These are phyloP conservation scores for Kwoniella shandongensis DNA, from an alignment of 768 basidiomycete species.

Conservation along the genomic window DNA sequence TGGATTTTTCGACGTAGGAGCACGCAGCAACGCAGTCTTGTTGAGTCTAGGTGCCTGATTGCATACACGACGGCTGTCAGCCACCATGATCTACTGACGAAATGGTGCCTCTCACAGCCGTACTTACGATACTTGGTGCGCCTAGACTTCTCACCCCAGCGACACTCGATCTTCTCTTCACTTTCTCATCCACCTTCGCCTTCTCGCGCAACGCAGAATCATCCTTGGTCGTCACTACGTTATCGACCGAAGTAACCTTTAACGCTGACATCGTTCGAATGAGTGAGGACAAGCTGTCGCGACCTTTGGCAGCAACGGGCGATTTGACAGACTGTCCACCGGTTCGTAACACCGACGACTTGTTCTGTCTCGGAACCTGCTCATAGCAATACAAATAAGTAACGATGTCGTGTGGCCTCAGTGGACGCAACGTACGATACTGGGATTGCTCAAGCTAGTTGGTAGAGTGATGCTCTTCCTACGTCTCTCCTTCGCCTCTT, in stretches of 20 bases:
- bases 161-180: conserved; percentile 16
- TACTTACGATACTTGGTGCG: conserved; percentile 34
- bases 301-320: too few species aligned
- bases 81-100: not conserved
- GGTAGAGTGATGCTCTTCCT: not conserved
- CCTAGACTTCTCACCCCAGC: conserved; percentile 31
- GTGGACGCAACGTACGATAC: not conserved
- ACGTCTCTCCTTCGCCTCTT: conserved; percentile 9
- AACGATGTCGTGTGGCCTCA: too few species aligned
- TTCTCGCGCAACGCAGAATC: not conserved
- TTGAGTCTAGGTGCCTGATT: conserved; percentile 33
- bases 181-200: conserved; percentile 4
- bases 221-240: not conserved
- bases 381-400: too few species aligned
- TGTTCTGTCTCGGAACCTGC: conserved; percentile 3
- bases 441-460: not conserved
- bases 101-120: too few species aligned
- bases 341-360: conserved; percentile 8
- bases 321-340: conserved; percentile 3
- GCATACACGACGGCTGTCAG: not conserved
- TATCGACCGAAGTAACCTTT: conserved; percentile 8
- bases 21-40: conserved; percentile 27
- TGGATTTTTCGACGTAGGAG: conserved; percentile 16
- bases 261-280: conserved; percentile 15
- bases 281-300: not conserved